A percentile compares a stretch with the other conserved stretches of the same genome.
Evolutionary conservation across 2,329 filamentous ascomycete genomes (phyloP).

Genomic region (Macrophomina phaseolina): DNA sequence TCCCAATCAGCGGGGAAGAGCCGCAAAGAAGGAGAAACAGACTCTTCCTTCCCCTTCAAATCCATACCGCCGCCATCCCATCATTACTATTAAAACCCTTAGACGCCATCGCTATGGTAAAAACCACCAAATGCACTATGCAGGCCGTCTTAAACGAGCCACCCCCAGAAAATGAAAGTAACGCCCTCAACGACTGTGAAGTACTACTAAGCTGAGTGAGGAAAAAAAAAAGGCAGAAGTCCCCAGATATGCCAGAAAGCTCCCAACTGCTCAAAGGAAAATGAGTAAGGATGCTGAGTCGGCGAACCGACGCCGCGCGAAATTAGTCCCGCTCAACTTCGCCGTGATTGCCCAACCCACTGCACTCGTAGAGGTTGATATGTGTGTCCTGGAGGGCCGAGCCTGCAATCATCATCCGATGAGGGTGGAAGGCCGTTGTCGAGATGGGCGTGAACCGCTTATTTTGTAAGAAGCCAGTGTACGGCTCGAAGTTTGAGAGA

Average conservation of each 20-base stretch:
- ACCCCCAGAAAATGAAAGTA: background rate
- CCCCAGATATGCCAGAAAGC: background rate
- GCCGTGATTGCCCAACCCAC: conserved; percentile 14
- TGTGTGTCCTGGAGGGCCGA: conserved; percentile 86
- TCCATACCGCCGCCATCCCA: conserved; percentile 9
- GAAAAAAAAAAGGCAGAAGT: background rate
- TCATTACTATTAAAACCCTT: conserved; percentile 24
- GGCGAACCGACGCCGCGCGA: background rate
- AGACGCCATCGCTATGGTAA: conserved; percentile 30
- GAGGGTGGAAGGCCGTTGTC: conserved; percentile 91
- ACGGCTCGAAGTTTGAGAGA: conserved; percentile 85
- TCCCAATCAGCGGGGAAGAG: conserved; percentile 3
- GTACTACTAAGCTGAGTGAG: conserved; percentile 1
- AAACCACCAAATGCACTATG: conserved; percentile 24
- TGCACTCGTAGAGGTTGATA: conserved; percentile 84
- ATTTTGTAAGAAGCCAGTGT: conserved; percentile 84
- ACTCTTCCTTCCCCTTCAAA: background rate
- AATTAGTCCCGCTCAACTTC: conserved; percentile 12
- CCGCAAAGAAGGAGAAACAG: background rate
- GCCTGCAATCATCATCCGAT: conserved; percentile 87
- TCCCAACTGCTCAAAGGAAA: background rate
- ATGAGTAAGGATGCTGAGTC: background rate
- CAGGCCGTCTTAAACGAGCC: conserved; percentile 18
- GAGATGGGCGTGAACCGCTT: conserved; percentile 83
- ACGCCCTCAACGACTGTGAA: background rate